Conservation (phyloP, 2,329 filamentous ascomycete genomes). For the Hymenoscyphus linearis region DNA sequence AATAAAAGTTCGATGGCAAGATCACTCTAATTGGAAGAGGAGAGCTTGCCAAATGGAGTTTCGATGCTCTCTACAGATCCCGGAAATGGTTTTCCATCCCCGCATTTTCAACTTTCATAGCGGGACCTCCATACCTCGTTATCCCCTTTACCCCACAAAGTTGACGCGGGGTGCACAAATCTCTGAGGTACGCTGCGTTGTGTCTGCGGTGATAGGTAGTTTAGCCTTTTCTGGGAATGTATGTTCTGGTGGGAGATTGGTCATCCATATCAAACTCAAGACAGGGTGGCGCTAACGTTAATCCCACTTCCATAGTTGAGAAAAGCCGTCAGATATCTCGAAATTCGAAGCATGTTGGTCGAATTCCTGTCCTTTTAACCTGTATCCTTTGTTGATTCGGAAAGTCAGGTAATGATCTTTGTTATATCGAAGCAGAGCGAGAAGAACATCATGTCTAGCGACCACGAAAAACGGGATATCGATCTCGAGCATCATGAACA, state of each 20-base stretch:
- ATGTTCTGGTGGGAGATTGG: background rate
- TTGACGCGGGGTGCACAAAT: no score
- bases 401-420: background rate
- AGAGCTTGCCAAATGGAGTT: background rate
- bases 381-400: background rate
- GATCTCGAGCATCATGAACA: conserved; percentile 7
- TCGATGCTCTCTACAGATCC: background rate
- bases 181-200: no score
- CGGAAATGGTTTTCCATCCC: conserved; percentile 6
- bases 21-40: no score
- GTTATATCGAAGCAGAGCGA: background rate
- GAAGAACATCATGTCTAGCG: background rate
- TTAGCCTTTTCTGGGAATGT: background rate
- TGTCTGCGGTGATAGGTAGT: no score
- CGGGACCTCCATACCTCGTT: background rate
- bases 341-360: background rate
- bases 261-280: background rate
- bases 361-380: background rate
- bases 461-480: conserved; percentile 6
- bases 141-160: background rate
- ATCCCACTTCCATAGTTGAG: background rate
- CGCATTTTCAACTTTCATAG: conserved; percentile 2
- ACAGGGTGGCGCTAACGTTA: background rate
- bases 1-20: no score
- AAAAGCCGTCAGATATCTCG: background rate